Evolutionary conservation across 345 rosid genomes (phyloP), one percentile per base, ranked within the genome.

Genomic region (Geranium rotundifolium): DNA sequence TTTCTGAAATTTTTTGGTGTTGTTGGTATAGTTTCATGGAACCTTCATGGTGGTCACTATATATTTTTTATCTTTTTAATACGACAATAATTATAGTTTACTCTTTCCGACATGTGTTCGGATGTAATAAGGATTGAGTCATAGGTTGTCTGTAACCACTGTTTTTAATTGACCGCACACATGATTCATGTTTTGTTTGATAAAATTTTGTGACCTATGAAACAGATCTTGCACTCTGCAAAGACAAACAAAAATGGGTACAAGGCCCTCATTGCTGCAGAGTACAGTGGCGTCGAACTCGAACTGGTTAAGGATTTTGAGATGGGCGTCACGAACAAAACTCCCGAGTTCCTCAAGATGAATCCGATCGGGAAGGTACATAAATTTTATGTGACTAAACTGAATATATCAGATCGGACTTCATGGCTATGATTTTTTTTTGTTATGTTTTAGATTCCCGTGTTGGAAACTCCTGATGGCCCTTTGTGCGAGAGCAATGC

Each of bases 401-500:
- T 7, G 1, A 54, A 23, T 4, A 4, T 1, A 58, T 23, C 49
- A n/a, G n/a, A n/a, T n/a, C n/a, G n/a, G n/a, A n/a, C n/a, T n/a
- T n/a, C n/a, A n/a, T n/a, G 19, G 1, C 1, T 29, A 7, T 54
- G 34, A 12, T 4, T 50, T 19, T 0, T 56, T 66, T 23, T 8
- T 49, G 0, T 37, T 31, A 7, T 66, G 70, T 6, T 67, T 8
- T 71, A 90, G 97, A 84, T 95, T 77, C 99, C 96, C 13, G 91
- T 95, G 67, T 73, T 95, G 82, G 89, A 95, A 79, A 95, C 99
- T 20, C 92, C 97, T 0, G 92, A 95, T 20, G 97, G 96, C 62
- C 71, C 89, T 14, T 37, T 95, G 4, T 90, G 85, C 56, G 97
- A 95, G 85, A 95, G 99, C 88, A 95, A 95, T 81, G 92, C 99